A percentile compares a stretch with the other conserved stretches of the same genome.
Conservation (phyloP, 2,329 filamentous ascomycete genomes). For the Monilinia polystroma region DNA sequence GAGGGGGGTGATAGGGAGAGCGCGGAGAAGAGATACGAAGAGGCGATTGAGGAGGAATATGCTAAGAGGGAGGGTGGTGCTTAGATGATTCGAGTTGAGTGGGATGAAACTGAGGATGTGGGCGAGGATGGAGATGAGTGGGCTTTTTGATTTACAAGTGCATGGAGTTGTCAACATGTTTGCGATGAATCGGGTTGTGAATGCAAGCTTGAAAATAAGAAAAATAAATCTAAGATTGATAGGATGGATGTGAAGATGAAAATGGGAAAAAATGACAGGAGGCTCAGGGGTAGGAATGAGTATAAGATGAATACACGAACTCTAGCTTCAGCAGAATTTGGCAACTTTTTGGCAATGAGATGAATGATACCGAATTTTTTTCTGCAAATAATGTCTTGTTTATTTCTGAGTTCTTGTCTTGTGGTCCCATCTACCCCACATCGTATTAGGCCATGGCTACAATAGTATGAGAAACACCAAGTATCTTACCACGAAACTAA, state of each 20-base stretch:
- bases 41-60: slow-evolving; percentile 64
- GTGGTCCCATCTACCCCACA: background rate
- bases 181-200: background rate
- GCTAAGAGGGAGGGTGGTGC: slow-evolving; percentile 63
- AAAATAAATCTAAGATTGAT: background rate
- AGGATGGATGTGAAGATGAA: background rate
- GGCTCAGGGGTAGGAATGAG: background rate
- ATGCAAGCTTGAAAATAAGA: background rate
- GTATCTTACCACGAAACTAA: background rate
- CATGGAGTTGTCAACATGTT: background rate
- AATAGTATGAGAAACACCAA: no score
- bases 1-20: slow-evolving; percentile 41
- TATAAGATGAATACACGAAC: background rate
- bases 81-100: slow-evolving; percentile 38
- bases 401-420: background rate
- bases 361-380: slow-evolving; percentile 5
- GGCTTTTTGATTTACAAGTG: background rate
- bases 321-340: background rate
- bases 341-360: background rate
- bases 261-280: slow-evolving; percentile 1
- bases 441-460: no score
- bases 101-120: background rate
- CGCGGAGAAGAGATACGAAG: slow-evolving; percentile 49
- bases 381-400: background rate
- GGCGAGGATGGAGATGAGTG: background rate